Evolutionary conservation across 1,139 yeast species (phyloP), one percentile per base, ranked within the genome.

Genomic region (Zygosaccharomyces pseudobailii): DNA sequence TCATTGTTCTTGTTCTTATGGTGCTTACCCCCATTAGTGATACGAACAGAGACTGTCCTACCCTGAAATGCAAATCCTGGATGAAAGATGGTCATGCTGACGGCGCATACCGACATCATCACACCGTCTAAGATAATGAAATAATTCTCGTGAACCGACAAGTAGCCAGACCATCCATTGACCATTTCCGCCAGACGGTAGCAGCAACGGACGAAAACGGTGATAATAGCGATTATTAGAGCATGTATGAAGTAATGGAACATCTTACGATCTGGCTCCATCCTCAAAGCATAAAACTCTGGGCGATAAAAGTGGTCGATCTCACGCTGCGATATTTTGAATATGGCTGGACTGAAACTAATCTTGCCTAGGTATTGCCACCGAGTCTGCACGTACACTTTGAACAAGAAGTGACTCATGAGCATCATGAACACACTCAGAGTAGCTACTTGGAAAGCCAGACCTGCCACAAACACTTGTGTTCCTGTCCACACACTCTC

Each of bases 171-270:
- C 80, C 89, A 89, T 13, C 97, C 96, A 59, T 83, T 79, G 3
- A 84, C 72, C 50, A 89, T 74, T 65, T 90, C 97, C 20, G 81
- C 78, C 46, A 88, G 81, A 68, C 97, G 78, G 67, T 87, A 90
- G 34, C 85, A 72, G 64, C 94, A 86, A 66, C 97, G 79, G 45
- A 80, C 74, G 58, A 78, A 85, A 36, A 88, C 74, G 9, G 78
- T 75, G 7, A 82, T 27, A 2, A 84, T 82, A 0, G 86, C 73
- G 7, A 70, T 42, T 0, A 83, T 71, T 17, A 82, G 65, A 1
- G 76, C 82, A 31, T 71, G 50, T 1, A 85, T 80, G 60, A 78
- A 79, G 46, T 68, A 74, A 13, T 66, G 61, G 54, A 82, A 77
- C 38, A 46, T 34, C 54, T 55, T 55, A 71, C 65, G 50, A 52